Conservation (phyloP, 169 alveolate genomes). For the Plasmodium adleri region DNA sequence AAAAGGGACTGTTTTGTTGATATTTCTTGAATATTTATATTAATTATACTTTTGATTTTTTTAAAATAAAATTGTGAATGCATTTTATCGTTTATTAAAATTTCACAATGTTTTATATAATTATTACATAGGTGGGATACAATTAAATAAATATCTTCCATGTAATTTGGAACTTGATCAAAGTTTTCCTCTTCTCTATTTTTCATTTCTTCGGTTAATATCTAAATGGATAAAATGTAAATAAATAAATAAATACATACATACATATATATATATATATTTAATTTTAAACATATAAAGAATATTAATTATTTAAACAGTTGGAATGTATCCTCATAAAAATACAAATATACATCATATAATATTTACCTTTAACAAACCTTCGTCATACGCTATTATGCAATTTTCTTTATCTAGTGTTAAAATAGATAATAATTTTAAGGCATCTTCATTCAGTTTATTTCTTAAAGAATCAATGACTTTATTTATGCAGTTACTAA, state of each 20-base stretch:
- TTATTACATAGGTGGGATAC: conserved; percentile 36
- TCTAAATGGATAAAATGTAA: conserved; percentile 7
- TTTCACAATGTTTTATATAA: conserved; percentile 43
- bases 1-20: conserved; percentile 26
- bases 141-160: conserved; percentile 19
- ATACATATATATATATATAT: neutral
- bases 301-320: no score
- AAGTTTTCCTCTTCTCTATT: conserved; percentile 13
- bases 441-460: conserved; percentile 28
- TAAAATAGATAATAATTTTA: conserved; percentile 31
- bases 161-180: conserved; percentile 30
- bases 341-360: neutral
- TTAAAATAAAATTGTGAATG: conserved; percentile 43
- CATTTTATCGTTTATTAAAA: conserved; percentile 54
- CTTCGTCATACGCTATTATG: conserved; percentile 73
- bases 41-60: conserved; percentile 55
- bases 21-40: conserved; percentile 2
- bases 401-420: conserved; percentile 59
- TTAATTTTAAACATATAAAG: no score
- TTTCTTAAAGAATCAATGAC: conserved; percentile 22
- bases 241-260: neutral
- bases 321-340: neutral
- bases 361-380: conserved; percentile 38
- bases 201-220: conserved; percentile 40
- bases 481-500: conserved; percentile 53